These are phyloP conservation scores for Serpula lacrymans DNA, from an alignment of 768 basidiomycete species.

Conservation along the genomic window DNA sequence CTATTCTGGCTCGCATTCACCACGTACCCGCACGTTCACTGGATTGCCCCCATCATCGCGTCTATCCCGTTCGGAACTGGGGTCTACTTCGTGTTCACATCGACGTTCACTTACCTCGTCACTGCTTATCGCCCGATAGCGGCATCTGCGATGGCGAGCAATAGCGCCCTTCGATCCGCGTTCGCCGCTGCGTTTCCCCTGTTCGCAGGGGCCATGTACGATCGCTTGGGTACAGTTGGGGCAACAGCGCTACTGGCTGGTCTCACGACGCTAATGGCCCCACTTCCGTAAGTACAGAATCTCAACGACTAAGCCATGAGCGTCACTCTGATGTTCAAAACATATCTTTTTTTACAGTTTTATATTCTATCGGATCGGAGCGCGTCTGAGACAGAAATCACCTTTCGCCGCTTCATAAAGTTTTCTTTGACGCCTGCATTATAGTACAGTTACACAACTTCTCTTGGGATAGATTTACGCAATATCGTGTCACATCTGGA, in stretches of 20 bases:
- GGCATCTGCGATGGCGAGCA: conserved; percentile 66
- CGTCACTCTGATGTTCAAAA: neutral
- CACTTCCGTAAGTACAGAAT: conserved; percentile 47
- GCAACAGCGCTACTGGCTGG: conserved; percentile 72
- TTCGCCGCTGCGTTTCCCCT: conserved; percentile 54
- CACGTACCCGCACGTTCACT: conserved; percentile 42
- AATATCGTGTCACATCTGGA: too few relatives aligned
- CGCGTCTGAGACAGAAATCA: conserved; percentile 39
- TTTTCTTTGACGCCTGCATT: too few relatives aligned
- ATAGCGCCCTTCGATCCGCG: conserved; percentile 45
- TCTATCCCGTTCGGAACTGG: conserved; percentile 52
- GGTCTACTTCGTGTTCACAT: conserved; percentile 61
- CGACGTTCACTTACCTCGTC: conserved; percentile 60
- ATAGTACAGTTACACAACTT: too few relatives aligned
- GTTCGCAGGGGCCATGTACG: conserved; percentile 51
- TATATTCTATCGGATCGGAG: conserved; percentile 46
- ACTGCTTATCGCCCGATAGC: conserved; percentile 49
- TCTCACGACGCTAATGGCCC: conserved; percentile 56
- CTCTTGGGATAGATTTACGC: too few relatives aligned
- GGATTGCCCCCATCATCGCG: conserved; percentile 45
- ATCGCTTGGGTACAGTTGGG: conserved; percentile 59
- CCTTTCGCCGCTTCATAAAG: conserved; percentile 41
- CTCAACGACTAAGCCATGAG: neutral
- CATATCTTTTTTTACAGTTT: conserved; percentile 29
- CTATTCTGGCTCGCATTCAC: conserved; percentile 58